phyloP scores from a whole-genome alignment of 2,329 filamentous ascomycete genomes.

The Stagonosporopsis chrysanthemi region DNA sequence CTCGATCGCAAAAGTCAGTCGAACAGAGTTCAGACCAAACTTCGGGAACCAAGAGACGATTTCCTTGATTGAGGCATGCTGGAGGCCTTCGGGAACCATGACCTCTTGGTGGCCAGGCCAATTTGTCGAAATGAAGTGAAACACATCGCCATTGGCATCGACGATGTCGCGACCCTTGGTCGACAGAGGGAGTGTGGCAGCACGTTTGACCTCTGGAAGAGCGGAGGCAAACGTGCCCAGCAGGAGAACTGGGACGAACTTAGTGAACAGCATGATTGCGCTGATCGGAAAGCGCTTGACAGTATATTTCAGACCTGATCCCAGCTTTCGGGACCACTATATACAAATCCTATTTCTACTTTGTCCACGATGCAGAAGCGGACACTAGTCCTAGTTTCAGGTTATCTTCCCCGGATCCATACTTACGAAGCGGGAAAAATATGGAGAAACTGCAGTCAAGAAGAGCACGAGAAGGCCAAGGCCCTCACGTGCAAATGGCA shows the following conservation, averaged over 20 bases:
- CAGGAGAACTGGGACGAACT: constrained; percentile 17
- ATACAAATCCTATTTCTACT: neutral
- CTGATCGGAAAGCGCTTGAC: neutral
- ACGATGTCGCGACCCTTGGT: constrained; percentile 46
- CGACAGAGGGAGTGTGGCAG: constrained; percentile 36
- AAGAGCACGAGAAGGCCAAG: constrained; percentile 1
- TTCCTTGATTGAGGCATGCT: constrained; percentile 64
- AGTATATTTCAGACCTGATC: neutral
- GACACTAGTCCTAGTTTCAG: neutral
- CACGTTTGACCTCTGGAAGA: constrained; percentile 28
- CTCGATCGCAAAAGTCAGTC: constrained; percentile 69
- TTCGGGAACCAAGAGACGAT: constrained; percentile 66
- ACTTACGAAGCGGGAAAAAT: constrained; percentile 4
- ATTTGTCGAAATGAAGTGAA: constrained; percentile 63
- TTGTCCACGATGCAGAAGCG: neutral
- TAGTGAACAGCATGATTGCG: constrained; percentile 27
- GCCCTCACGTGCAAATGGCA: neutral
- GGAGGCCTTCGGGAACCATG: constrained; percentile 72
- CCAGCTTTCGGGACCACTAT: constrained; percentile 2
- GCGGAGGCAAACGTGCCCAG: constrained; percentile 24
- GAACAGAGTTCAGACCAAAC: constrained; percentile 69
- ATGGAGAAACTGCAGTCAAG: constrained; percentile 1
- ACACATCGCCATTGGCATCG: constrained; percentile 44
- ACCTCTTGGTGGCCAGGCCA: constrained; percentile 68
- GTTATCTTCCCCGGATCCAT: neutral